These are phyloP conservation scores for Pelargonium cotyledonis DNA, from an alignment of 441 rosid genomes.

Conservation along the genomic window DNA sequence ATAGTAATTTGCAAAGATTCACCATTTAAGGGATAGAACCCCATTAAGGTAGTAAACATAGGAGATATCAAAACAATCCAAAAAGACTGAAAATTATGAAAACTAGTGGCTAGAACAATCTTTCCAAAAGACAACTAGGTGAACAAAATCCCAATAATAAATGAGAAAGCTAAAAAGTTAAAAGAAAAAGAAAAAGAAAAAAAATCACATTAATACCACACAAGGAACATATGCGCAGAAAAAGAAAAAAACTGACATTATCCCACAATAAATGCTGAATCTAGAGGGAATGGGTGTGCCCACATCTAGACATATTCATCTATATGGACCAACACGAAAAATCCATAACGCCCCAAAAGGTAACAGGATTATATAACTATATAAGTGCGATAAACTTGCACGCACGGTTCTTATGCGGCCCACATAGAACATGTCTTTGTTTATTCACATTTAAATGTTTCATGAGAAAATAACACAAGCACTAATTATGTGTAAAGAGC, in stretches of 20 bases:
- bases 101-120: background rate
- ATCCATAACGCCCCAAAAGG: background rate
- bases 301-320: background rate
- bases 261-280: background rate
- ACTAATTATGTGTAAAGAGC: background rate
- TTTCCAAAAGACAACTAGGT: background rate
- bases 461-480: background rate
- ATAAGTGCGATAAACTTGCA: background rate
- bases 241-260: background rate
- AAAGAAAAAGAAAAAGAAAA: background rate
- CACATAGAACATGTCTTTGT: background rate
- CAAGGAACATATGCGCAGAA: background rate
- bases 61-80: background rate
- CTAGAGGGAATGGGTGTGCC: background rate
- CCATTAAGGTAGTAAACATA: background rate
- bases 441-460: background rate
- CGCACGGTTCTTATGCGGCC: background rate
- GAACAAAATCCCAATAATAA: background rate
- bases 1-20: background rate
- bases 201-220: background rate
- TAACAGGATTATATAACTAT: background rate
- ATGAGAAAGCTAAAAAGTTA: background rate
- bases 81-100: background rate
- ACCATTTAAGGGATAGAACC: background rate
- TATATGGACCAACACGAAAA: background rate